phyloP scores from a whole-genome alignment of 306 rosid genomes.

The Crotalaria pallida region DNA sequence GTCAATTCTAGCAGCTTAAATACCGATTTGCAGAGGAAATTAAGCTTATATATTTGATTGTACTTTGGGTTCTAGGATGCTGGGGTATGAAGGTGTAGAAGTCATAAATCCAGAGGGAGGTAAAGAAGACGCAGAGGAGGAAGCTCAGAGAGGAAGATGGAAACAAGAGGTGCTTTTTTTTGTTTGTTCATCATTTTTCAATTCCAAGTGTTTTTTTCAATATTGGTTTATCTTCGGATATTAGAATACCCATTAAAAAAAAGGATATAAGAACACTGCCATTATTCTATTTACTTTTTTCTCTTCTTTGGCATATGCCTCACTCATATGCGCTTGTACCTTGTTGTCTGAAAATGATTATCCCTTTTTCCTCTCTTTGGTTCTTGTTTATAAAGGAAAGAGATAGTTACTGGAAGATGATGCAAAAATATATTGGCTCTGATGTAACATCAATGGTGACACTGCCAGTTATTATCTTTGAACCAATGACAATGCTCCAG shows the following conservation, averaged over 20 bases:
- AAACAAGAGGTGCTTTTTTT: slow-evolving; percentile 56
- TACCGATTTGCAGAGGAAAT: background rate
- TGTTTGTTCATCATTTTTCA: background rate
- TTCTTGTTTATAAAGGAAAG: slow-evolving; percentile 52
- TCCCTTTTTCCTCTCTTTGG: background rate
- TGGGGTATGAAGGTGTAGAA: slow-evolving; percentile 86
- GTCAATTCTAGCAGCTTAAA: background rate
- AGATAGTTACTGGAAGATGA: slow-evolving; percentile 95
- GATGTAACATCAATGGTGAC: slow-evolving; percentile 90
- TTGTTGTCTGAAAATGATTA: slow-evolving; percentile 4
- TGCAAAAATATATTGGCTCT: slow-evolving; percentile 81
- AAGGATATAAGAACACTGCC: too few species aligned
- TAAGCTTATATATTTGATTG: slow-evolving; percentile 16
- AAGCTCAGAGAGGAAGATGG: slow-evolving; percentile 94
- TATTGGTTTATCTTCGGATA: background rate
- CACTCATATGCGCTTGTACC: slow-evolving; percentile 4
- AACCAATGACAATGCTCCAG: slow-evolving; percentile 97
- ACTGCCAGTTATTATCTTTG: slow-evolving; percentile 83
- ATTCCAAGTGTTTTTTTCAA: background rate
- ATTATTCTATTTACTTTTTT: background rate
- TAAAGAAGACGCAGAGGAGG: slow-evolving; percentile 85
- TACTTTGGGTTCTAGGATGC: slow-evolving; percentile 41
- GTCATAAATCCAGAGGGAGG: slow-evolving; percentile 96
- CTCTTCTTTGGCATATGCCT: background rate
- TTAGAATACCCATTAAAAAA: too few species aligned